Percentiles rank a stretch among this genome's conserved stretches.
phyloP scores from a whole-genome alignment of 176 grass and related monocot species.

The Zea luxurians region DNA sequence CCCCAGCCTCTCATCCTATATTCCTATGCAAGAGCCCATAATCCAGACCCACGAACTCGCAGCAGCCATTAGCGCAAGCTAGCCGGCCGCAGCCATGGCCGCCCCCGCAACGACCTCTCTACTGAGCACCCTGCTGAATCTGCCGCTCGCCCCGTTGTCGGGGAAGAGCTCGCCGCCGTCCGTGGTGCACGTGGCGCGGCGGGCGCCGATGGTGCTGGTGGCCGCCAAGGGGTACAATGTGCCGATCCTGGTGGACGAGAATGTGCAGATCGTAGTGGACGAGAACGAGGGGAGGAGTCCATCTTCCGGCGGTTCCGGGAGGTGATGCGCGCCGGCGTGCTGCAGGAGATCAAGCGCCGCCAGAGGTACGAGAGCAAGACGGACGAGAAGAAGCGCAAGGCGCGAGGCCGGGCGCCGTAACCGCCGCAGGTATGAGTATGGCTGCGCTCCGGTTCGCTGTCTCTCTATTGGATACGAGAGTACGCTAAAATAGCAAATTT shows the following conservation, averaged over 20 bases:
- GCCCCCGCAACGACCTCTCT: slow-evolving; percentile 24
- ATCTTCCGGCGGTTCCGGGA: slow-evolving; percentile 80
- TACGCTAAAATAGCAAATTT: too few species aligned
- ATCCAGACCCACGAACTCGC: not conserved
- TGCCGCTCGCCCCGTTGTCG: slow-evolving; percentile 35
- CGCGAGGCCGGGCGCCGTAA: slow-evolving; percentile 66
- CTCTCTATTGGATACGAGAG: not conserved
- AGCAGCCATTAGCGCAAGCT: too few species aligned
- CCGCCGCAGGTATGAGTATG: slow-evolving; percentile 45
- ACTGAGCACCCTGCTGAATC: slow-evolving; percentile 37
- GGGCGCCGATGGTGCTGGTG: slow-evolving; percentile 28
- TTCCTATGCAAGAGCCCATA: slow-evolving; percentile 29
- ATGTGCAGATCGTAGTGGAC: too few species aligned
- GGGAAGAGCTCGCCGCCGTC: slow-evolving; percentile 45
- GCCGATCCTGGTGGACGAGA: slow-evolving; percentile 83
- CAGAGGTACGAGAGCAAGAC: slow-evolving; percentile 73
- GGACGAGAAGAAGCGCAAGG: slow-evolving; percentile 72
- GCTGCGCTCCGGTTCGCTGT: not conserved
- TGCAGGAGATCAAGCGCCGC: slow-evolving; percentile 85
- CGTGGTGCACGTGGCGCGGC: slow-evolving; percentile 41
- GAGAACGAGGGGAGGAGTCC: slow-evolving; percentile 69
- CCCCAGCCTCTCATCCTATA: slow-evolving; percentile 49
- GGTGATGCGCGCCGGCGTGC: slow-evolving; percentile 70
- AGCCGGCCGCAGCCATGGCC: slow-evolving; percentile 43
- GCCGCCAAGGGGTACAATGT: slow-evolving; percentile 72